Evolutionary conservation across 371 early-diverging fungal genomes (phyloP), one percentile per base, ranked within the genome.

Genomic region (Parasitella parasitica): DNA sequence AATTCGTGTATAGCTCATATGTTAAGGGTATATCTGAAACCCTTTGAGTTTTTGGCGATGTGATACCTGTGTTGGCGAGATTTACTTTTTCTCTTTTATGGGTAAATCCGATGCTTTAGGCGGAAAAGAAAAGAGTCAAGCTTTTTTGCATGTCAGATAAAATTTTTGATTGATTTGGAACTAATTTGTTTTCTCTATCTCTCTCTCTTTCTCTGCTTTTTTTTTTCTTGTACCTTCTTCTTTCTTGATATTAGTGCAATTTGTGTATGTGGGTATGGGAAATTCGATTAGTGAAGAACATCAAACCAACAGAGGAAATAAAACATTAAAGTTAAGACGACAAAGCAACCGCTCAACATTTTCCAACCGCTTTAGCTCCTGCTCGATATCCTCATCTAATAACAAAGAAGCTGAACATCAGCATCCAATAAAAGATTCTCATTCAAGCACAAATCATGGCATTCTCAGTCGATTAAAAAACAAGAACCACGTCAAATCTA

Each of bases 401-500:
- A 51, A 16, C 12, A 18, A 41, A 41, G 16, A 20, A 9, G 13
- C 18, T 12, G 34, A 27, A 5, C 18, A 3, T 16, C 16, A 32
- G 18, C 52, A 51, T 0, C 1, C 28, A 15, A 32, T 28, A 41
- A 28, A 55, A 36, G 18, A 27, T 0, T 36, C 41, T 6, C 41
- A 41, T 18, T 41, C 41, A 38, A 37, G 37, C 36, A 41, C 27
- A 24, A 39, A 55, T 4, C 39, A 55, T 38, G 38, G 41, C 11
- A 55, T 55, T 16, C n/a, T 55, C 2, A 30, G 41, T 28, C 56
- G 56, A 39, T 9, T 55, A 27, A 55, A 55, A n/a, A 37, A 55
- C 28, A 55, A 55, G 18, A 24, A 4, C 55, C 38, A 6, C 39
- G 15, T 16, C 28, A 39, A 38, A 26, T 16, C 24, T 18, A 27